phyloP scores from a whole-genome alignment of 2,329 filamentous ascomycete species.

The Apiospora phragmitis region DNA sequence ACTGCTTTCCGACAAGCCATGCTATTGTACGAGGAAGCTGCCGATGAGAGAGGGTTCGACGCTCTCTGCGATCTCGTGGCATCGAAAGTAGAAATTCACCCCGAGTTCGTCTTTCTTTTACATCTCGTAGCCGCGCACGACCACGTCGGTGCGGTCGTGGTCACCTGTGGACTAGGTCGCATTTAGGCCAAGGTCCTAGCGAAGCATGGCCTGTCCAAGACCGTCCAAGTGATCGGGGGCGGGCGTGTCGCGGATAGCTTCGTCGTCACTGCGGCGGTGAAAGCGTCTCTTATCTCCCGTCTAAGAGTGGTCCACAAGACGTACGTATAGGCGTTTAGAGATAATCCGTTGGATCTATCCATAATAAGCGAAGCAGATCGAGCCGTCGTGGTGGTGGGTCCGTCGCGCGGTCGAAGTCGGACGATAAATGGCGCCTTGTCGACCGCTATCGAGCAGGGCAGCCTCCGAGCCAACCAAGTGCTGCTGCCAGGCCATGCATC shows the following conservation, averaged over 20 bases:
- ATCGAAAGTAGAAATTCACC: background rate
- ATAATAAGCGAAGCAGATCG: slow-evolving; percentile 57
- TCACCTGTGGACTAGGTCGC: background rate
- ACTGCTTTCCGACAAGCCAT: too few relatives aligned
- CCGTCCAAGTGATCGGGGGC: background rate
- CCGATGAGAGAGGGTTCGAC: background rate
- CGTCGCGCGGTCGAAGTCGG: slow-evolving; percentile 45
- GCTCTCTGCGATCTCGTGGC: background rate
- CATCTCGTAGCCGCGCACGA: background rate
- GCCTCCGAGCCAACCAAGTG: slow-evolving; percentile 45
- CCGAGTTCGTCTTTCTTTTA: background rate
- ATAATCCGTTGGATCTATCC: slow-evolving; percentile 56
- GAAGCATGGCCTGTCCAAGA: background rate
- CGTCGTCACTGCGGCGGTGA: slow-evolving; percentile 52
- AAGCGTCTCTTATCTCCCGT: slow-evolving; percentile 45
- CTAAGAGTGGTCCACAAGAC: slow-evolving; percentile 36
- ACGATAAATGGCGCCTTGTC: slow-evolving; percentile 50
- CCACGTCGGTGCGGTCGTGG: background rate
- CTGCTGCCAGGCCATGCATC: slow-evolving; percentile 41
- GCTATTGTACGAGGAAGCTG: too few relatives aligned
- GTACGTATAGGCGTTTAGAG: slow-evolving; percentile 59
- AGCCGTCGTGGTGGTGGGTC: slow-evolving; percentile 56
- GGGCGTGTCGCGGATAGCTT: background rate
- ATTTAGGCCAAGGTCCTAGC: background rate
- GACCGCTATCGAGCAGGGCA: slow-evolving; percentile 39